Conservation (phyloP, 257 asterid species). For the Galeopsis tetrahit region DNA sequence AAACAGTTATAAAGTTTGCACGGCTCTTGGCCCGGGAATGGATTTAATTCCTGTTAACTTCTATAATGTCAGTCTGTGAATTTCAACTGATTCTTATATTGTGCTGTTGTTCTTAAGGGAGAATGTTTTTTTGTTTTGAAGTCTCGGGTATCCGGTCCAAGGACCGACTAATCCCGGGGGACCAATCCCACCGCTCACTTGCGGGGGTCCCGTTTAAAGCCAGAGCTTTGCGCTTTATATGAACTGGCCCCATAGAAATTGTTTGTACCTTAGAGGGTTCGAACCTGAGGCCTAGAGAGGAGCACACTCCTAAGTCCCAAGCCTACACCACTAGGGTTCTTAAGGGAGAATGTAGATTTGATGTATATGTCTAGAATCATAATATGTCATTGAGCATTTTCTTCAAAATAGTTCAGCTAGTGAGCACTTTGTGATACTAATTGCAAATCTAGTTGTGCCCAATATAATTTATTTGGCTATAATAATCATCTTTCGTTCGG, state of each 20-base stretch:
- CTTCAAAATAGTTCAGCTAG: not conserved
- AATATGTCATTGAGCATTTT: not conserved
- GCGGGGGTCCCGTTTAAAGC: too few relatives aligned
- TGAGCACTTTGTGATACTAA: not conserved
- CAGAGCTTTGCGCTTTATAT: too few relatives aligned
- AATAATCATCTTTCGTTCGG: not conserved
- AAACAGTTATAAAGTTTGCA: not conserved
- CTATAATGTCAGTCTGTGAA: conserved; percentile 6
- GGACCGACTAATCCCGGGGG: too few relatives aligned
- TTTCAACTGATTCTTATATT: not conserved
- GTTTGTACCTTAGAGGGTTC: too few relatives aligned
- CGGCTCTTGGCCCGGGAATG: not conserved
- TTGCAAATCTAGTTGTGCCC: not conserved
- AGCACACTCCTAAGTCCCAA: too few relatives aligned
- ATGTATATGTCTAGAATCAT: conserved; percentile 1
- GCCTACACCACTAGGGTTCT: too few relatives aligned
- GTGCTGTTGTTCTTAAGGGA: not conserved
- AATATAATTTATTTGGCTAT: not conserved
- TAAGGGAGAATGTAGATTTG: conserved; percentile 1
- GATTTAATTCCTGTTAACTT: not conserved
- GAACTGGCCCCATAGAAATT: too few relatives aligned
- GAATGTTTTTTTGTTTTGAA: too few relatives aligned
- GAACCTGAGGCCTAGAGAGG: too few relatives aligned
- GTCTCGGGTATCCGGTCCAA: too few relatives aligned
- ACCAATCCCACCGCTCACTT: too few relatives aligned